phyloP scores from a whole-genome alignment of 1,284 basidiomycete genomes.

The Trametes versicolor region DNA sequence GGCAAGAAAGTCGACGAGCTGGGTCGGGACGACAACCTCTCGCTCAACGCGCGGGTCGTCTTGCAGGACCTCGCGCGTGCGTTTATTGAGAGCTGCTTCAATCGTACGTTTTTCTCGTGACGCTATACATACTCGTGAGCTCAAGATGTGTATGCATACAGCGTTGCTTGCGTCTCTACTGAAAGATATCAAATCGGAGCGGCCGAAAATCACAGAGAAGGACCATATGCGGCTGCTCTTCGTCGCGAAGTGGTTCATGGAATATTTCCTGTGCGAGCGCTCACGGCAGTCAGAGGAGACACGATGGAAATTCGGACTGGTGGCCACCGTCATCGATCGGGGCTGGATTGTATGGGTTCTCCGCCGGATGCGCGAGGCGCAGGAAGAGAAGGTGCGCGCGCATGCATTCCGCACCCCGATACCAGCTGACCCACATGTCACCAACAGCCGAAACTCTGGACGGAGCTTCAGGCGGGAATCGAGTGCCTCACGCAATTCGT shows the following conservation, averaged over 20 bases:
- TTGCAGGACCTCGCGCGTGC: constrained; percentile 75
- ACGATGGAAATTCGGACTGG: constrained; percentile 76
- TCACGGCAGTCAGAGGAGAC: constrained; percentile 52
- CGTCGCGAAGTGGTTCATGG: constrained; percentile 88
- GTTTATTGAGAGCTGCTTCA: constrained; percentile 87
- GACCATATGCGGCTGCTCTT: constrained; percentile 89
- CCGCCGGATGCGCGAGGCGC: constrained; percentile 85
- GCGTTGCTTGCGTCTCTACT: constrained; percentile 87
- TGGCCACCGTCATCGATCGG: constrained; percentile 88
- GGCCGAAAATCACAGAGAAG: constrained; percentile 89
- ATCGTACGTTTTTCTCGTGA: constrained; percentile 65
- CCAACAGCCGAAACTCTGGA: constrained; percentile 85
- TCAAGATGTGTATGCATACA: constrained; percentile 43
- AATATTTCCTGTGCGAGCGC: constrained; percentile 80
- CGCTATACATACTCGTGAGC: neutral
- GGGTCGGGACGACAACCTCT: constrained; percentile 75
- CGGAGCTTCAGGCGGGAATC: constrained; percentile 93
- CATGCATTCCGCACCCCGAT: constrained; percentile 6
- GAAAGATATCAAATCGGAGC: constrained; percentile 92
- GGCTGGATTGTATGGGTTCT: constrained; percentile 90
- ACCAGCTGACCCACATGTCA: neutral
- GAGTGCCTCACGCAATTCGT: constrained; percentile 92
- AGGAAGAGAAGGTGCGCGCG: constrained; percentile 84
- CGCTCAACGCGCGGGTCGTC: constrained; percentile 72
- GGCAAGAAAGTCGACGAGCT: constrained; percentile 79